Percentiles rank a stretch among this genome's conserved stretches.
Evolutionary conservation across 768 basidiomycete species (phyloP).

Genomic region (Chalciporus chontae): DNA sequence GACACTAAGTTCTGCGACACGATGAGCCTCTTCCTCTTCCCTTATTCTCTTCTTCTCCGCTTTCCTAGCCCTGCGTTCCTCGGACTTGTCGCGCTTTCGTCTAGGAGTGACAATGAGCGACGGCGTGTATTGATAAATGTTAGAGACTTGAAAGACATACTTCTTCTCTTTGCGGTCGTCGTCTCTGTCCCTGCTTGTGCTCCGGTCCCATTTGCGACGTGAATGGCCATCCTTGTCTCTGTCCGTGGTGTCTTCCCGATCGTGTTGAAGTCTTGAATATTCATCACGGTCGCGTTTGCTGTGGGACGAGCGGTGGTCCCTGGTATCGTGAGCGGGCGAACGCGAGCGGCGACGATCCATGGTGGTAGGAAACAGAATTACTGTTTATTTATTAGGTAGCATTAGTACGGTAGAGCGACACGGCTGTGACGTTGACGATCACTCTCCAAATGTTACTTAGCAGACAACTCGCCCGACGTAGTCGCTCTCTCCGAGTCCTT

Average conservation of each 20-base stretch:
- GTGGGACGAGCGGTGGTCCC: conserved; percentile 33
- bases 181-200: conserved; percentile 13
- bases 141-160: conserved; percentile 30
- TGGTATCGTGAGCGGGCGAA: conserved; percentile 36
- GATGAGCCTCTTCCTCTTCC: conserved; percentile 88
- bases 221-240: conserved; percentile 32
- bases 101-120: conserved; percentile 36
- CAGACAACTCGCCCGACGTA: conserved; percentile 21
- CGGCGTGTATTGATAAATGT: background rate
- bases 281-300: conserved; percentile 27
- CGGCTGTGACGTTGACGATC: too few relatives aligned
- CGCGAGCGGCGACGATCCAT: conserved; percentile 50
- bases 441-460: conserved; percentile 20
- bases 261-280: conserved; percentile 28
- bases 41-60: conserved; percentile 80
- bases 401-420: too few relatives aligned
- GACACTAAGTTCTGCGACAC: conserved; percentile 91
- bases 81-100: conserved; percentile 83
- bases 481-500: conserved; percentile 26
- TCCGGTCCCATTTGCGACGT: conserved; percentile 21
- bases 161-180: conserved; percentile 44
- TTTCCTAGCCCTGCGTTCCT: conserved; percentile 79
- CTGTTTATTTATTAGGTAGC: too few relatives aligned
- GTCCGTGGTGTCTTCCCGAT: conserved; percentile 30
- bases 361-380: background rate